Conservation (phyloP, 148 eudicot species). For the Camellia granthamiana region DNA sequence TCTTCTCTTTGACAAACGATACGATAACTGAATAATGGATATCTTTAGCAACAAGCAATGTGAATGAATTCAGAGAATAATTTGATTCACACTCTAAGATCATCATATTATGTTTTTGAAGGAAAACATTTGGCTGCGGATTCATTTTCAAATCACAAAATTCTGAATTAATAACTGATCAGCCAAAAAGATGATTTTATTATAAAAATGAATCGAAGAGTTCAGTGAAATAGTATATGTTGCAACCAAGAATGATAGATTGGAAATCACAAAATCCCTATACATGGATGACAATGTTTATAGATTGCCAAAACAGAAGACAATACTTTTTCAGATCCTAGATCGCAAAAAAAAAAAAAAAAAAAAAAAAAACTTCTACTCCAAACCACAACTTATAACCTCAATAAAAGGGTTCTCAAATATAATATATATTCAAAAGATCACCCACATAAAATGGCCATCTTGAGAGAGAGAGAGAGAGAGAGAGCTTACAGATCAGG, state of each 20-base stretch:
- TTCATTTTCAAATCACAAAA: too few species aligned
- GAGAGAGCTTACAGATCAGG: slow-evolving; percentile 15
- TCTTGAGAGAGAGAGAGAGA: background rate
- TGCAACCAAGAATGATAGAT: background rate
- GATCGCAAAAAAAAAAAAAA: background rate
- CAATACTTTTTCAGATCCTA: background rate
- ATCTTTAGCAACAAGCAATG: too few species aligned
- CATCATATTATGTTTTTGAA: too few species aligned
- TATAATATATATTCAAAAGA: background rate
- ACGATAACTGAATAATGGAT: too few species aligned
- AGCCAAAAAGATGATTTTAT: too few species aligned
- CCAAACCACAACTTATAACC: too few species aligned
- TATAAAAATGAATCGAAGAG: too few species aligned
- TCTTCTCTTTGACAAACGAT: too few species aligned
- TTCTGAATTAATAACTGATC: too few species aligned
- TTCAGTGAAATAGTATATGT: background rate
- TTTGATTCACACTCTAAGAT: too few species aligned
- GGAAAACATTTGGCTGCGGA: too few species aligned
- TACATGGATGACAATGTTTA: background rate
- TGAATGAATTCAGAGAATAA: too few species aligned
- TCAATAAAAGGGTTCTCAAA: background rate
- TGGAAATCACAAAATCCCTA: background rate
- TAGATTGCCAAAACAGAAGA: background rate
- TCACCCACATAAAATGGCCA: background rate
- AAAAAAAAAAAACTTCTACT: background rate